Evolutionary conservation across 2,329 filamentous ascomycete genomes (phyloP).

Genomic region (Rhytidhysteron rufulum): DNA sequence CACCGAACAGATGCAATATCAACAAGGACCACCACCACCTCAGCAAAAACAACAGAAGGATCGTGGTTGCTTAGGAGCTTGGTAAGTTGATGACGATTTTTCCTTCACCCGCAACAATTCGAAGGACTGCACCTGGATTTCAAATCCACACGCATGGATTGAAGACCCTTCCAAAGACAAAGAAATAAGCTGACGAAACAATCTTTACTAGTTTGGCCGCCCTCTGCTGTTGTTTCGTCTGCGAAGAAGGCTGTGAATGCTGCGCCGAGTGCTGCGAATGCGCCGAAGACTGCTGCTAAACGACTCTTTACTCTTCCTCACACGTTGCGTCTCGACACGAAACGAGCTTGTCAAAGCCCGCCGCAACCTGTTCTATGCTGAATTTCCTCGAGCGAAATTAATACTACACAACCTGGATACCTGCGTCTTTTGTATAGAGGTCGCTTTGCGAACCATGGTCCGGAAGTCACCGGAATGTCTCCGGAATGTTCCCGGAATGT

Average conservation of each 20-base stretch:
- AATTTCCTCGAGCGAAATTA: no score
- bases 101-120: not conserved
- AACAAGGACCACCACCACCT: slow-evolving; percentile 46
- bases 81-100: slow-evolving; percentile 32
- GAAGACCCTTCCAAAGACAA: not conserved
- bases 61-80: slow-evolving; percentile 50
- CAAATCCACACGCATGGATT: no score
- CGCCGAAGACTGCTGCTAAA: slow-evolving; percentile 28
- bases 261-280: slow-evolving; percentile 57
- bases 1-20: slow-evolving; percentile 43
- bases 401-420: no score
- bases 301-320: not conserved
- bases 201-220: slow-evolving; percentile 45
- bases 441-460: no score
- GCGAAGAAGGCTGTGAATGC: slow-evolving; percentile 62
- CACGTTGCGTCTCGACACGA: no score
- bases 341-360: no score
- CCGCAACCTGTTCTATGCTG: no score
- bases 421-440: no score
- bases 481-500: no score
- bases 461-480: no score
- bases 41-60: slow-evolving; percentile 46
- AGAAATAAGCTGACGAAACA: not conserved
- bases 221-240: slow-evolving; percentile 62
- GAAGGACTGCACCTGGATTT: no score